phyloP scores from a whole-genome alignment of 108 stramenopile genomes.

The Phaeodactylum tricornutum region DNA sequence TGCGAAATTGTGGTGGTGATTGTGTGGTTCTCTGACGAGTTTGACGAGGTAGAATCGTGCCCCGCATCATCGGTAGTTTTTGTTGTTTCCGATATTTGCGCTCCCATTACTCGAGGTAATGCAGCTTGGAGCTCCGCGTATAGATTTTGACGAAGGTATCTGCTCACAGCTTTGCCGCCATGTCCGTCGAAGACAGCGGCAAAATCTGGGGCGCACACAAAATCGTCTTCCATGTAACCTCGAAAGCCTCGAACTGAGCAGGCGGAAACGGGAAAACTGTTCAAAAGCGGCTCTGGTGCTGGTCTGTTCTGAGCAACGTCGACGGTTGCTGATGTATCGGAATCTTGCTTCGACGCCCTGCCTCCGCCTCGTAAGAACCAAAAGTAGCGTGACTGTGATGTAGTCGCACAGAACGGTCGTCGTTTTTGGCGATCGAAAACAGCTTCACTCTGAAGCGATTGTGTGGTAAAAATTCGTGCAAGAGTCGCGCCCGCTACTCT shows the following conservation, averaged over 20 bases:
- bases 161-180: conserved; percentile 79
- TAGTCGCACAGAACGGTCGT: too few species aligned
- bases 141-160: conserved; percentile 73
- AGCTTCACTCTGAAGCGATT: too few species aligned
- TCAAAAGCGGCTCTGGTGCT: too few species aligned
- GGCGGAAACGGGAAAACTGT: neutral
- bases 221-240: conserved; percentile 78
- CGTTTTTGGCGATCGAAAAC: too few species aligned
- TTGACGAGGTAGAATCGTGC: neutral
- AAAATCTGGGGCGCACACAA: conserved; percentile 43
- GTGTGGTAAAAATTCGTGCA: too few species aligned
- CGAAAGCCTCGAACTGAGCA: neutral
- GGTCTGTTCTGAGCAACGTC: too few species aligned
- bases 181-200: conserved; percentile 95
- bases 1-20: neutral
- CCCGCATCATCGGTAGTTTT: neutral
- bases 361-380: too few species aligned
- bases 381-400: too few species aligned
- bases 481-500: too few species aligned
- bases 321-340: too few species aligned
- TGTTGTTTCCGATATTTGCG: neutral
- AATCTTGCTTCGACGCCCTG: too few species aligned
- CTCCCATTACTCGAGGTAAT: conserved; percentile 7
- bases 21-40: neutral
- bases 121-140: conserved; percentile 55